phyloP scores from a whole-genome alignment of 768 basidiomycete genomes.

The Boletellus sp. region DNA sequence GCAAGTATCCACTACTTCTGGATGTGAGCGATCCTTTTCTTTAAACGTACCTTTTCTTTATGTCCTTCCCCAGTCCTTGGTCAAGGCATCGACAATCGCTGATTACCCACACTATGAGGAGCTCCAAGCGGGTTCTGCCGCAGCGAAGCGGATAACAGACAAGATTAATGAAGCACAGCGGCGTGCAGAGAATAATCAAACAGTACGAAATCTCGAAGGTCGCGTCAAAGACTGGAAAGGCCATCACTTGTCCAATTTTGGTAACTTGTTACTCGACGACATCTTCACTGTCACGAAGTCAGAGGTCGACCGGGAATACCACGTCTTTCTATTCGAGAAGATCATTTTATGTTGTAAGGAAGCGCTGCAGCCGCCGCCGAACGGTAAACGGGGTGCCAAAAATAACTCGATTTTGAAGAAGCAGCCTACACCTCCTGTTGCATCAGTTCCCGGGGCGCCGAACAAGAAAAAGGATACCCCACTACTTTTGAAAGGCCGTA shows the following conservation, averaged over 20 bases:
- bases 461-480: conserved; percentile 74
- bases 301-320: conserved; percentile 95
- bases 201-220: conserved; percentile 77
- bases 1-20: conserved; percentile 95
- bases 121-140: conserved; percentile 76
- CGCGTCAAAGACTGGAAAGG: conserved; percentile 99
- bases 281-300: conserved; percentile 94
- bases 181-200: conserved; percentile 85
- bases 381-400: conserved; percentile 71
- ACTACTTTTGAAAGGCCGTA: conserved; percentile 90
- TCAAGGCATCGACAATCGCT: conserved; percentile 62
- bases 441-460: conserved; percentile 49
- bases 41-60: conserved; percentile 5
- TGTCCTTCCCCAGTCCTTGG: conserved; percentile 50
- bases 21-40: conserved; percentile 53
- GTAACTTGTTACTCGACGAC: conserved; percentile 91
- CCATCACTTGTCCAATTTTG: conserved; percentile 92
- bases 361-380: conserved; percentile 53
- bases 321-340: conserved; percentile 97
- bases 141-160: conserved; percentile 90
- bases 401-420: conserved; percentile 89
- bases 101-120: conserved; percentile 76
- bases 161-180: conserved; percentile 95
- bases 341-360: conserved; percentile 99
- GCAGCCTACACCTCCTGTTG: conserved; percentile 47